These are phyloP conservation scores for Polyporus tsugae DNA, from an alignment of 1,284 basidiomycete species.

Conservation along the genomic window DNA sequence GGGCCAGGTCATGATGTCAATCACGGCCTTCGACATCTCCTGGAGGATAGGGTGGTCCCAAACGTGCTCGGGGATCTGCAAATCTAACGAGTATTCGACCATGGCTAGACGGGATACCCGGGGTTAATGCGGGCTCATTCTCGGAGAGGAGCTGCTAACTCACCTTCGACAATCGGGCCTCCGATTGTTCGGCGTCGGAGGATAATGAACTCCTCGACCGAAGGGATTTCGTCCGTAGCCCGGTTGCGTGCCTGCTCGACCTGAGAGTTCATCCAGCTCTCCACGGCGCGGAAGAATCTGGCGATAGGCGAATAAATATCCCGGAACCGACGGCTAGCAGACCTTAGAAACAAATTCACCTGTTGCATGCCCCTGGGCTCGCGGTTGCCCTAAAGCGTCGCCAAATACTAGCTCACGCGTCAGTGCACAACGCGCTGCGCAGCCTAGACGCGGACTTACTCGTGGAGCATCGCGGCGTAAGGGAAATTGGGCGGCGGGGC, in stretches of 20 bases:
- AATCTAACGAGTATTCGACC: conserved; percentile 55
- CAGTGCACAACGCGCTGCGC: background rate
- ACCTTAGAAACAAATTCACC: conserved; percentile 34
- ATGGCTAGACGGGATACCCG: conserved; percentile 42
- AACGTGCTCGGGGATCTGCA: conserved; percentile 54
- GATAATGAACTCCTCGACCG: conserved; percentile 52
- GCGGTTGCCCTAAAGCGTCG: conserved; percentile 48
- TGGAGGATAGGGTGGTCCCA: conserved; percentile 50
- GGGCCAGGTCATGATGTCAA: conserved; percentile 60
- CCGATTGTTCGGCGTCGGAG: conserved; percentile 54
- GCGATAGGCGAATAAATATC: background rate
- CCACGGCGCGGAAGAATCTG: conserved; percentile 50
- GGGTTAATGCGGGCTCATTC: conserved; percentile 5
- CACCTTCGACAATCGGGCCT: conserved; percentile 55
- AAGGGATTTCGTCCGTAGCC: conserved; percentile 47
- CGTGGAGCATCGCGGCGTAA: conserved; percentile 52
- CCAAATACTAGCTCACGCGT: conserved; percentile 42
- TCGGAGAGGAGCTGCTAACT: conserved; percentile 14
- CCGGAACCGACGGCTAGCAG: conserved; percentile 2
- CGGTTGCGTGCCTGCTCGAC: conserved; percentile 50
- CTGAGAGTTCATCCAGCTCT: conserved; percentile 50
- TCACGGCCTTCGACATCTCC: conserved; percentile 54
- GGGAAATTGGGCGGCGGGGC: conserved; percentile 46
- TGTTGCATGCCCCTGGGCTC: conserved; percentile 47
- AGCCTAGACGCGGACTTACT: conserved; percentile 40